Evolutionary conservation across 371 early-diverging fungal genomes (phyloP).

Genomic region (Conidiobolus incongruus): DNA sequence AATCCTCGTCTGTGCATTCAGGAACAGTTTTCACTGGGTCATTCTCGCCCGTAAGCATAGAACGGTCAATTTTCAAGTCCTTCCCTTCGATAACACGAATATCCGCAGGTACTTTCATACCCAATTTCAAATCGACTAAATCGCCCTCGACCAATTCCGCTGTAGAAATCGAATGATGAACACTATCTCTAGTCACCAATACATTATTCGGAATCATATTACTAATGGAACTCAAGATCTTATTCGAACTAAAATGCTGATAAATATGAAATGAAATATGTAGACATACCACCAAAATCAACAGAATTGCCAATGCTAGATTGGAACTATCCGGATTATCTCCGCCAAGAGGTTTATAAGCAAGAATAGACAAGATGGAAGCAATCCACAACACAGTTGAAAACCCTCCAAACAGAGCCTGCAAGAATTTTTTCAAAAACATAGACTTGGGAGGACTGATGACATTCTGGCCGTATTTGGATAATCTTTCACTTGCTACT

Average conservation of each 20-base stretch:
- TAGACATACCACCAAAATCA: conserved; percentile 5
- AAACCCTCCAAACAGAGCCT: conserved; percentile 18
- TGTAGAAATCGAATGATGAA: conserved; percentile 27
- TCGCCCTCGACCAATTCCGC: conserved; percentile 73
- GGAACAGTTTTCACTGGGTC: conserved; percentile 44
- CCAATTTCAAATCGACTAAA: conserved; percentile 57
- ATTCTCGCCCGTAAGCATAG: conserved; percentile 71
- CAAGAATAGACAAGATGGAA: conserved; percentile 14
- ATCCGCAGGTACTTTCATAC: conserved; percentile 80
- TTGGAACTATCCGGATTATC: conserved; percentile 13
- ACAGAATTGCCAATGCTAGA: conserved; percentile 12
- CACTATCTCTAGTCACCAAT: conserved; percentile 31
- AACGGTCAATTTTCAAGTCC: conserved; percentile 72
- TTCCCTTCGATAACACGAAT: conserved; percentile 52
- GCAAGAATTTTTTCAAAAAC: neutral
- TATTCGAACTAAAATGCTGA: conserved; percentile 78
- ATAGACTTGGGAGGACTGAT: conserved; percentile 13
- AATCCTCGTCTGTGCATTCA: conserved; percentile 32
- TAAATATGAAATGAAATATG: neutral
- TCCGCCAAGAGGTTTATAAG: conserved; percentile 14
- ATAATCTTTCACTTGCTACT: too few relatives aligned
- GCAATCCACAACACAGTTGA: conserved; percentile 16
- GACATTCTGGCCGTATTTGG: conserved; percentile 22
- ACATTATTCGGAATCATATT: conserved; percentile 53
- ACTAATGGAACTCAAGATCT: conserved; percentile 66